Evolutionary conservation across 1,284 basidiomycete species (phyloP), one percentile per base, ranked within the genome.

Genomic region (Ustilago sp.): DNA sequence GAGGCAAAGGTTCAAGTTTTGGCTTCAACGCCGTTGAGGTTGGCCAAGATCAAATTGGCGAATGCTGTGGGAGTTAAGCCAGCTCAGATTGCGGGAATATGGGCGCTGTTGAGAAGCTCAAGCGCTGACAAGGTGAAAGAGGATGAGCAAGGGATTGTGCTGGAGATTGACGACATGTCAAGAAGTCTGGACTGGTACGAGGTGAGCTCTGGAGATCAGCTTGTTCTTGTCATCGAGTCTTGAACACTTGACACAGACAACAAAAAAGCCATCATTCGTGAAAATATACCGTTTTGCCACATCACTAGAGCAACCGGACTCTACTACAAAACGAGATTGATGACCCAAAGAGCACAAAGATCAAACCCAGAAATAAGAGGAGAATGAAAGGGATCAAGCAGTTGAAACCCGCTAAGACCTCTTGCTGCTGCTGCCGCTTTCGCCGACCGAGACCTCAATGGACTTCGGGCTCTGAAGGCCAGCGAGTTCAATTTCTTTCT

Each of bases 141-240:
- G n/a, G 59, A 8, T 9, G 39, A n/a, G 13, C 63, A 65, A 48
- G 51, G 48, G 41, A 66, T 80, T 13, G 65, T 82, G 31, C n/a
- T 75, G 17, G 69, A 73, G 38, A 45, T 80, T 31, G 72, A 79
- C 8, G 77, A 82, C 28, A 45, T 59, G 45, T 68, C 67, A 17
- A 51, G 73, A 9, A 68, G 55, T 36, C 53, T 81, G 43, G 70
- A 68, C 12, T 79, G 74, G 76, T 82, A 80, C 51, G 68, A 78
- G 13, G 59, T 82, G 19, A 50, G 43, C 9, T 38, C 45, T 17
- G 55, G 68, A 13, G 74, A 72, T 23, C 35, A 59, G 19, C 52
- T 73, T 12, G 61, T 73, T 2, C 65, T 73, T 34, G 70, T 73
- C 50, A 45, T 52, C 15, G 35, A 55, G 1, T 9, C 55, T 5